Conservation (phyloP, 2,329 filamentous ascomycete species). For the Myriosclerotinia curreyana region DNA sequence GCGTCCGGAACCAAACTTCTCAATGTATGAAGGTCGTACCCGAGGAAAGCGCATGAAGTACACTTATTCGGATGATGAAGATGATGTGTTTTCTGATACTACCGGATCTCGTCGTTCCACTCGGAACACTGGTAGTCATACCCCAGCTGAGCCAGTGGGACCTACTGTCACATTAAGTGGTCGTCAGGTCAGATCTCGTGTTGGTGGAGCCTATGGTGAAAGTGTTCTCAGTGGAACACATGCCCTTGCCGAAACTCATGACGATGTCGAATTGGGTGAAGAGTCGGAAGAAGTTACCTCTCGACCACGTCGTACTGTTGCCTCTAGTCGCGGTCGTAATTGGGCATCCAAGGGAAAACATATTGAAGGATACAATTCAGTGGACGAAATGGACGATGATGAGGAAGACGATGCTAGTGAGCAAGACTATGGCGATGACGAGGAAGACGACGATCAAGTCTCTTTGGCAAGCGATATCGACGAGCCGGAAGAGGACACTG, state of each 20-base stretch:
- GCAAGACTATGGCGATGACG: slow-evolving; percentile 72
- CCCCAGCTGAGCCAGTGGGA: slow-evolving; percentile 65
- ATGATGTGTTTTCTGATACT: slow-evolving; percentile 62
- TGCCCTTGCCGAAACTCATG: slow-evolving; percentile 25
- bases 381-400: slow-evolving; percentile 54
- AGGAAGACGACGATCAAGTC: slow-evolving; percentile 65
- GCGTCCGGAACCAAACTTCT: slow-evolving; percentile 84
- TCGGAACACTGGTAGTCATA: slow-evolving; percentile 70
- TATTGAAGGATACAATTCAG: slow-evolving; percentile 55
- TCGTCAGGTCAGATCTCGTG: slow-evolving; percentile 68
- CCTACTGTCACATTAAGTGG: slow-evolving; percentile 78
- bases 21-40: slow-evolving; percentile 92
- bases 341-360: slow-evolving; percentile 44
- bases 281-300: slow-evolving; percentile 42
- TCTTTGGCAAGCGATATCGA: slow-evolving; percentile 56
- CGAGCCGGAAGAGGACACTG: slow-evolving; percentile 52
- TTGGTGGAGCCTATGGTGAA: slow-evolving; percentile 55
- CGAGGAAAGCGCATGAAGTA: slow-evolving; percentile 96
- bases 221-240: slow-evolving; percentile 51
- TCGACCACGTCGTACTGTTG: slow-evolving; percentile 43
- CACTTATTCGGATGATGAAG: slow-evolving; percentile 88
- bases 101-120: slow-evolving; percentile 65
- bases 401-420: slow-evolving; percentile 68
- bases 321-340: slow-evolving; percentile 28
- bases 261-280: slow-evolving; percentile 47